Evolutionary conservation across 2,329 filamentous ascomycete genomes (phyloP), one percentile per base, ranked within the genome.

Genomic region (Pseudocercospora ulei): DNA sequence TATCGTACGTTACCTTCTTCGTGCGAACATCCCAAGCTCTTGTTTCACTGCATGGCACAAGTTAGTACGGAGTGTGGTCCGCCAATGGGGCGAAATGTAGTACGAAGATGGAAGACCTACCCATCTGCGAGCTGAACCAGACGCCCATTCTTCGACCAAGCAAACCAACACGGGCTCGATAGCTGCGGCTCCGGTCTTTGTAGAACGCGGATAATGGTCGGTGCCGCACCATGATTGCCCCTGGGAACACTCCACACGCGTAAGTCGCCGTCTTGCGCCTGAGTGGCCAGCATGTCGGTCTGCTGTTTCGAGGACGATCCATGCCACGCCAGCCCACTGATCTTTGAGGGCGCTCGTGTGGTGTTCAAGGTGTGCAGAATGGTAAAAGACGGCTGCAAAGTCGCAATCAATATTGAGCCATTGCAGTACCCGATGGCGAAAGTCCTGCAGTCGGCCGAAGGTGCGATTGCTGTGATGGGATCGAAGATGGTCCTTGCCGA

Each of bases 401-500:
- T 85, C 35, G 85, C 88, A 48, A 98, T 80, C 30, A 98, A 67
- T 9, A 96, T 81, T 5, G 88, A 93, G 34, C 90, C 90, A 65
- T 96, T 98, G 59, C 88, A 78, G 62, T 95, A 96, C 14, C 90
- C 90, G 62, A 98, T 90, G 4, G 90, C 88, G 69, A 94, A 96
- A 6, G 87, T 95, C 52, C 84, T 76, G 63, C 85, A 95, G 61
- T 98, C 90, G 9, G 80, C 70, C 16, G 83, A 80, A 14, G 90
- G 90, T 28, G 90, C 88, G 47, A 98, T 65, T 38, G 90, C 80
- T n/a, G 87, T 95, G 35, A 98, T 84, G 18, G 88, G 82, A 55
- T 96, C 90, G 58, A 92, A 92, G 47, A 96, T 84, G 1, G 90
- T 98, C 55, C 86, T 75, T 19, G 84, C 77, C 3, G 86, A 94